A percentile compares a stretch with the other conserved stretches of the same genome.
Conservation (phyloP, 352 stramenopile genomes). For the Phytophthora megakarya region DNA sequence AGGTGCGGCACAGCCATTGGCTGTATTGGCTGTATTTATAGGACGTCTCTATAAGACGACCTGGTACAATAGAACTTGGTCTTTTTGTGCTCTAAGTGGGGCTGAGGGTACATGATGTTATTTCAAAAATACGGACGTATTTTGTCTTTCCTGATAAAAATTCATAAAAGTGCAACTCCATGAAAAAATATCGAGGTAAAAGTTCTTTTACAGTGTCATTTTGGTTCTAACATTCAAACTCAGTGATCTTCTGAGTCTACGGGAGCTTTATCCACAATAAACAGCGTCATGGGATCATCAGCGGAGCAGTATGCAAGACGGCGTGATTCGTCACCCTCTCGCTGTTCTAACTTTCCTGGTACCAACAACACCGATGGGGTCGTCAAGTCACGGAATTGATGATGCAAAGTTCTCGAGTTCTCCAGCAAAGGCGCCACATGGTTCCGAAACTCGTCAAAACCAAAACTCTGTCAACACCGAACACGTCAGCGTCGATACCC, state of each 20-base stretch:
- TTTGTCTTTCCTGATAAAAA: no score
- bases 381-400: constrained; percentile 54
- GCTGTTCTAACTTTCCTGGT: constrained; percentile 55
- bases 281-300: constrained; percentile 76
- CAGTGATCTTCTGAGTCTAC: not conserved
- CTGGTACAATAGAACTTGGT: no score
- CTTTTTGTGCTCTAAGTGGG: no score
- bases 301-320: constrained; percentile 57
- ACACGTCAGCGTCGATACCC: not conserved
- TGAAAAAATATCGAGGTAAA: no score
- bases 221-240: no score
- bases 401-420: constrained; percentile 53
- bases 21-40: no score
- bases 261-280: constrained; percentile 42
- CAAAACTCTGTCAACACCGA: constrained; percentile 48
- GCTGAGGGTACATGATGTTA: no score
- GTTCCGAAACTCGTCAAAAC: constrained; percentile 78
- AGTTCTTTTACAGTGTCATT: no score
- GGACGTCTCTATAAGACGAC: no score
- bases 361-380: constrained; percentile 75
- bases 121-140: no score
- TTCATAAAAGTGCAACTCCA: no score
- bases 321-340: constrained; percentile 27
- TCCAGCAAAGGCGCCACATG: constrained; percentile 69
- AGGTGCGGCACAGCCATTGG: no score